Percentiles rank a stretch among this genome's conserved stretches.
Conservation (phyloP, 257 asterid genomes). For the Asclepias syriaca region DNA sequence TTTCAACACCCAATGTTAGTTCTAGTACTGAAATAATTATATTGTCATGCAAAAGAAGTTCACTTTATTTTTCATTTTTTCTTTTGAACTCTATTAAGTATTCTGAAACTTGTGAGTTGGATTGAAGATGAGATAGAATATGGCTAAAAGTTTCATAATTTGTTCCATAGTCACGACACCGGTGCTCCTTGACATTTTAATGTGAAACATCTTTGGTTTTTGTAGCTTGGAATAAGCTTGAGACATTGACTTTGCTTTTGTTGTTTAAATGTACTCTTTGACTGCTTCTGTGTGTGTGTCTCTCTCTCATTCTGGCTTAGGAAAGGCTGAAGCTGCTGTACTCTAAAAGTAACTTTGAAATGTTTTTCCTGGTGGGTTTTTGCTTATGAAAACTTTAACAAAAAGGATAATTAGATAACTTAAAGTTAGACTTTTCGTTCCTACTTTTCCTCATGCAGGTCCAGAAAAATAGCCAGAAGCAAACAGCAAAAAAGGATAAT, state of each 20-base stretch:
- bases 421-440: neutral
- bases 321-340: neutral
- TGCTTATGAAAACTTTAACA: neutral
- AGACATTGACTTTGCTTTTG: neutral
- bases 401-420: neutral
- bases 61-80: neutral
- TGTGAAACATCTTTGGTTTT: neutral
- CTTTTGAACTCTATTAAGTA: neutral
- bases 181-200: neutral
- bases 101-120: neutral
- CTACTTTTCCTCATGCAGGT: neutral
- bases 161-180: neutral
- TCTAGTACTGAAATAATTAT: slow-evolving; percentile 6
- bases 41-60: slow-evolving; percentile 1
- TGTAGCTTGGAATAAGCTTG: neutral
- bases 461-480: neutral
- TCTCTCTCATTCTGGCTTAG: neutral
- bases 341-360: neutral
- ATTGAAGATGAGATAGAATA: neutral
- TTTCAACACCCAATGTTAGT: slow-evolving; percentile 86
- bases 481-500: neutral
- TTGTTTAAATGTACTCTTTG: neutral
- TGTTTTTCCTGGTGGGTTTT: neutral
- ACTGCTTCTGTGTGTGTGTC: neutral
- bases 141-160: neutral